A percentile compares a stretch with the other conserved stretches of the same genome.
Conservation (phyloP, 2,329 filamentous ascomycete species). For the Diplodia intermedia region DNA sequence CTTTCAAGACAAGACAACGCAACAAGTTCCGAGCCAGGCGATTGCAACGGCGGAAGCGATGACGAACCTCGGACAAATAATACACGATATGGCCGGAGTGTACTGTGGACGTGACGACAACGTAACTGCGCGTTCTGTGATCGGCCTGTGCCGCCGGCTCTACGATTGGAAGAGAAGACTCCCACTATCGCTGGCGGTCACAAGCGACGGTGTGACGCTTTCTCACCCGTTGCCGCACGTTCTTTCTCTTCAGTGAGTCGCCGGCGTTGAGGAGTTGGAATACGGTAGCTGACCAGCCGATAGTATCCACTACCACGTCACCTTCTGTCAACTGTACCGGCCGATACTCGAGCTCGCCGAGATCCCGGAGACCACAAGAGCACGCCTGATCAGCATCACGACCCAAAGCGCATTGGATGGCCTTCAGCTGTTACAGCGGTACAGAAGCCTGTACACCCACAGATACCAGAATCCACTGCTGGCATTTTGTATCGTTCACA, state of each 20-base stretch:
- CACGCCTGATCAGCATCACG: slow-evolving; percentile 35
- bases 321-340: slow-evolving; percentile 39
- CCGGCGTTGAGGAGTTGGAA: background rate
- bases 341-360: slow-evolving; percentile 36
- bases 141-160: slow-evolving; percentile 36
- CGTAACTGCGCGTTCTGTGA: slow-evolving; percentile 35
- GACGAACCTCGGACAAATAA: slow-evolving; percentile 36
- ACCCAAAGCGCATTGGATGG: slow-evolving; percentile 36
- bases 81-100: slow-evolving; percentile 37
- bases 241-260: slow-evolving; percentile 40
- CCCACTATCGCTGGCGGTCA: slow-evolving; percentile 34
- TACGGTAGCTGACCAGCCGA: slow-evolving; percentile 3
- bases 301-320: slow-evolving; percentile 40
- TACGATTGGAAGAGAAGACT: slow-evolving; percentile 38
- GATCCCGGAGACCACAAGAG: slow-evolving; percentile 34
- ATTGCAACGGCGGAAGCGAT: slow-evolving; percentile 38
- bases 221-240: slow-evolving; percentile 38
- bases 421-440: slow-evolving; percentile 36
- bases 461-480: slow-evolving; percentile 39
- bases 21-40: slow-evolving; percentile 37
- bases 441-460: slow-evolving; percentile 36
- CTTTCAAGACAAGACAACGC: slow-evolving; percentile 35
- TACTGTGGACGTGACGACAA: slow-evolving; percentile 38
- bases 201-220: slow-evolving; percentile 28
- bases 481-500: slow-evolving; percentile 39